phyloP scores from a whole-genome alignment of 108 stramenopile species.

The Nannochloropsis salina region DNA sequence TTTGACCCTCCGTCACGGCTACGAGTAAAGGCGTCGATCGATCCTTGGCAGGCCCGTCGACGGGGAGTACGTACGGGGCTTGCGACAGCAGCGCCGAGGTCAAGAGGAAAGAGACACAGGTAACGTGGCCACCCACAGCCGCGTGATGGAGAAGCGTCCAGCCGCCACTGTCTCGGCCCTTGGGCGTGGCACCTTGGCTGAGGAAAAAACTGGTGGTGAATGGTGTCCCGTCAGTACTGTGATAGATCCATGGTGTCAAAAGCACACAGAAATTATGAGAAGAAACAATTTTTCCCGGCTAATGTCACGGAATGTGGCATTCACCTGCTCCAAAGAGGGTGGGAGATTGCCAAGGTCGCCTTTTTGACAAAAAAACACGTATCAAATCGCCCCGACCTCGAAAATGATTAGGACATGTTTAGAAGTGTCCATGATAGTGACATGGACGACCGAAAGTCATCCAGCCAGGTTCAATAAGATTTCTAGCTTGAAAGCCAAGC shows the following conservation, averaged over 20 bases:
- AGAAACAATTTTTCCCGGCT: no score
- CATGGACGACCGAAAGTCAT: no score
- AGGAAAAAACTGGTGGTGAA: background rate
- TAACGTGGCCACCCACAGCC: background rate
- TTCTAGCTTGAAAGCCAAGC: no score
- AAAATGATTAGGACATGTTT: no score
- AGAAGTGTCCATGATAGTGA: no score
- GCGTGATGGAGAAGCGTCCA: background rate
- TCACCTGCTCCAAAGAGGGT: background rate
- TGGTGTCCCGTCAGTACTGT: no score
- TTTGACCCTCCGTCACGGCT: background rate
- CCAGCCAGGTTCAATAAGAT: no score
- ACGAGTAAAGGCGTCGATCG: background rate
- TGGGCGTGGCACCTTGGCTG: background rate
- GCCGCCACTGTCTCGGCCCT: background rate
- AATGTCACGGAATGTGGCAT: background rate
- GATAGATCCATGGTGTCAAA: no score
- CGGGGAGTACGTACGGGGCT: background rate
- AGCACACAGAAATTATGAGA: no score
- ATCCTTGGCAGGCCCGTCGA: background rate
- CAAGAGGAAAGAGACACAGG: constrained; percentile 32
- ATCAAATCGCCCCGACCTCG: no score
- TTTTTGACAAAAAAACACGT: no score
- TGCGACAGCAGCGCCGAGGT: background rate
- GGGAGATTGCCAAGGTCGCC: background rate